A percentile compares a stretch with the other conserved stretches of the same genome.
Conservation (phyloP, 495 filamentous ascomycete genomes). For the Penicillium bovifimosum region DNA sequence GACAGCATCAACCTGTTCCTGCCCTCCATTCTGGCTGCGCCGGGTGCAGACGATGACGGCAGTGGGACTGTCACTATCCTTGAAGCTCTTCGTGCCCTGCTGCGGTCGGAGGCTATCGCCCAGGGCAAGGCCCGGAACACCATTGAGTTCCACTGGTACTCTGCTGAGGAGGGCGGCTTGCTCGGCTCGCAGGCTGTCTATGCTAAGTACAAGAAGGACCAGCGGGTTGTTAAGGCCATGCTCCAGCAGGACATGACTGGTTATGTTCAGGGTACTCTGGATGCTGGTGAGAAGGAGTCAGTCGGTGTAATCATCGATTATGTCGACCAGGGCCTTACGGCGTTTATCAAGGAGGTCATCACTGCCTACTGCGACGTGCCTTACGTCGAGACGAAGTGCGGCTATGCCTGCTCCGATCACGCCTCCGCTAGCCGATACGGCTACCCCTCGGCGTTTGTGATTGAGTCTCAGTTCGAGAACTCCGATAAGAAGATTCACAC, state of each 20-base stretch:
- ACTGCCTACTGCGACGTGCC: slow-evolving; percentile 86
- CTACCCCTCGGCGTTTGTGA: slow-evolving; percentile 93
- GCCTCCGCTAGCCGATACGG: slow-evolving; percentile 94
- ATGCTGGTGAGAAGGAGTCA: slow-evolving; percentile 76
- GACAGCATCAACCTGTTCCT: slow-evolving; percentile 89
- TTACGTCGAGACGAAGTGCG: slow-evolving; percentile 87
- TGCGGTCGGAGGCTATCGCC: slow-evolving; percentile 47
- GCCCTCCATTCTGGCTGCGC: slow-evolving; percentile 72
- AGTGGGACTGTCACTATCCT: slow-evolving; percentile 75
- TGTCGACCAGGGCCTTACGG: slow-evolving; percentile 74
- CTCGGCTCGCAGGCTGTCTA: slow-evolving; percentile 86
- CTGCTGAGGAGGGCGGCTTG: slow-evolving; percentile 85
- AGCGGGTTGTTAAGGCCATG: slow-evolving; percentile 87
- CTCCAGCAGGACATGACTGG: slow-evolving; percentile 99
- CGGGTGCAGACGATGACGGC: slow-evolving; percentile 73
- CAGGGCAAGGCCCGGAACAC: slow-evolving; percentile 63
- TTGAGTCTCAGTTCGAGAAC: slow-evolving; percentile 82
- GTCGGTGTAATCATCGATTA: slow-evolving; percentile 93
- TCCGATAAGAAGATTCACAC: slow-evolving; percentile 87
- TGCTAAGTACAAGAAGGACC: slow-evolving; percentile 67
- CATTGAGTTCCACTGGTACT: slow-evolving; percentile 95
- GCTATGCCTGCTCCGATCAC: slow-evolving; percentile 96
- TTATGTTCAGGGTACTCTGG: slow-evolving; percentile 74
- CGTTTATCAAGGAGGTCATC: slow-evolving; percentile 88
- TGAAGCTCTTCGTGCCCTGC: slow-evolving; percentile 60